Evolutionary conservation across 2,329 filamentous ascomycete genomes (phyloP), one percentile per base, ranked within the genome.

Genomic region (Beauveria pseudobassiana): DNA sequence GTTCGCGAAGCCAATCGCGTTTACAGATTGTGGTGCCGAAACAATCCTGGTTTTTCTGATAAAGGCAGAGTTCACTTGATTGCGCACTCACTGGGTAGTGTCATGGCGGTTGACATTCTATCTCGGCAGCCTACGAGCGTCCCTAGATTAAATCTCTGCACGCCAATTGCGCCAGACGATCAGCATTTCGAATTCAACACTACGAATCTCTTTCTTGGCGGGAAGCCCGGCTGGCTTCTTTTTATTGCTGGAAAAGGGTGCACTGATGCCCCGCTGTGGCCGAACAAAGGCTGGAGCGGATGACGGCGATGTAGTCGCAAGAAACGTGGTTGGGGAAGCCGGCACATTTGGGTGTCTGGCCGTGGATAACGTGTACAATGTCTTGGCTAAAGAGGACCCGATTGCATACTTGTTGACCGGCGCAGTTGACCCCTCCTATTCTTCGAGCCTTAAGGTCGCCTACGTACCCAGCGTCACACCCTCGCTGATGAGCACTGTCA

Each of bases 311-410:
- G 74, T 75, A 22, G 75, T 80, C 16, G 80, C 81, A 6, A 73
- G 73, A 42, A 77, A 79, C 7, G 83, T 98, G 38, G 88, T 88
- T n/a, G 90, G 89, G n/a, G 84, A 91, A 46, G 82, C 82, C 20
- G 92, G 90, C 34, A 84, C 80, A 6, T 96, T 96, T 72, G 95
- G 95, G 20, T 98, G 95, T 72, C 78, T 98, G 30, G 91, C 93
- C 0, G 89, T 98, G 1, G 91, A 98, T 76, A 99, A 98, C 72
- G 83, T 99, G 62, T 99, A 98, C 79, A 99, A 99, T 69, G 84
- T 99, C 65, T 84, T 98, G 71, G 78, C 84, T 45, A 81, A 80
- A 64, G 82, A 86, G 67, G 84, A 86, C 67, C 83, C 95, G 2
- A 96, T 99, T 62, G 91, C 93, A 1, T 98, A 97, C 73, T 83